A percentile compares a stretch with the other conserved stretches of the same genome.
Evolutionary conservation across 139 green algal genomes (phyloP).

Genomic region (Klebsormidium nitens): DNA sequence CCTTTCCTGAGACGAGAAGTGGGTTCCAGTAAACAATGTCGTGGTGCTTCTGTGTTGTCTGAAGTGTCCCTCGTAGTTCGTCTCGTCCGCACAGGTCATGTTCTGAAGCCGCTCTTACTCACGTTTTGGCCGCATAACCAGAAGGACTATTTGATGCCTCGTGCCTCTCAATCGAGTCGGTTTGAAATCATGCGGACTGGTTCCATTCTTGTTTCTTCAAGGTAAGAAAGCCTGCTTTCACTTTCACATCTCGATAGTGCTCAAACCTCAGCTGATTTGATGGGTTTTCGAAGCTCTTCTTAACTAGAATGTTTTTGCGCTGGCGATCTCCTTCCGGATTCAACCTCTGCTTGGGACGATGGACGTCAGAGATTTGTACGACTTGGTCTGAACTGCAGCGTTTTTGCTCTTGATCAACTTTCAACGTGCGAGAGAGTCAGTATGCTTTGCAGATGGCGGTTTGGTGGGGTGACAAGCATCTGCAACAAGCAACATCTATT

Average conservation of each 20-base stretch:
- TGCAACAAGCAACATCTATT: neutral
- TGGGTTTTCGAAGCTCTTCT: neutral
- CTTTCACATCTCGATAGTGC: too few relatives aligned
- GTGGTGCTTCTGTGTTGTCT: too few relatives aligned
- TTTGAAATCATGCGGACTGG: too few relatives aligned
- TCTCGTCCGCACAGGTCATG: too few relatives aligned
- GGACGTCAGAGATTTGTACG: neutral
- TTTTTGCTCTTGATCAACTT: neutral
- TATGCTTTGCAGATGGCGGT: conserved; percentile 4
- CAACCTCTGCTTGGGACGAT: neutral
- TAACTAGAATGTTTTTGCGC: neutral
- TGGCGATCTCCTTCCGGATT: neutral
- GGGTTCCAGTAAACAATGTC: neutral
- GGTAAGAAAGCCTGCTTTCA: too few relatives aligned
- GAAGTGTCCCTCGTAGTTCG: too few relatives aligned
- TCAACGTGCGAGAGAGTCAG: neutral
- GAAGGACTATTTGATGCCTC: too few relatives aligned
- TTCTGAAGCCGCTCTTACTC: too few relatives aligned
- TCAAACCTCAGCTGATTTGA: neutral
- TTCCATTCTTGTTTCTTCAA: too few relatives aligned
- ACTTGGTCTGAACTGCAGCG: neutral
- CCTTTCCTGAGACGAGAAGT: neutral
- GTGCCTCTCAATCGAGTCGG: too few relatives aligned
- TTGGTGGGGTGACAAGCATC: conserved; percentile 14
- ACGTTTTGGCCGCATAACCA: too few relatives aligned